Percentiles rank a stretch among this genome's conserved stretches.
Evolutionary conservation across 2,329 filamentous ascomycete species (phyloP).

Genomic region (Fusarium ramigenum): DNA sequence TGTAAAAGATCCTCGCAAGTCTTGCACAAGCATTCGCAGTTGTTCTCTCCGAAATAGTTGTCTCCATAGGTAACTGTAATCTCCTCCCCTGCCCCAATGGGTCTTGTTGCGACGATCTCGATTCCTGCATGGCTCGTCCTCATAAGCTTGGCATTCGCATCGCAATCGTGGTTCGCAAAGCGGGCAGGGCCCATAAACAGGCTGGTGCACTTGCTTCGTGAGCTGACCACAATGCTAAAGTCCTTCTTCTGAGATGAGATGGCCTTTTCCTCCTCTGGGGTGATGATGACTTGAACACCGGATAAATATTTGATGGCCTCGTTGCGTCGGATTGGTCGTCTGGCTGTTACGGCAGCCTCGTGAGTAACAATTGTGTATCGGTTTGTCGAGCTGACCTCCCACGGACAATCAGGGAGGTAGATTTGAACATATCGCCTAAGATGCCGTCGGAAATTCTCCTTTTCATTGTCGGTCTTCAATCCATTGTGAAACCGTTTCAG

Average conservation of each 20-base stretch:
- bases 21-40: slow-evolving; percentile 91
- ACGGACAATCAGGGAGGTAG: slow-evolving; percentile 92
- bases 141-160: slow-evolving; percentile 87
- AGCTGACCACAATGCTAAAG: slow-evolving; percentile 96
- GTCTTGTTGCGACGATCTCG: slow-evolving; percentile 83
- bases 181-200: slow-evolving; percentile 94
- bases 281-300: slow-evolving; percentile 92
- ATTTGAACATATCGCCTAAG: slow-evolving; percentile 91
- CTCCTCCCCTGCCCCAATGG: slow-evolving; percentile 89
- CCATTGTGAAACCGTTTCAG: slow-evolving; percentile 74
- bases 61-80: slow-evolving; percentile 97
- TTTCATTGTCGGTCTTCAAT: slow-evolving; percentile 79
- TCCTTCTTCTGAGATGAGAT: slow-evolving; percentile 86
- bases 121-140: slow-evolving; percentile 88
- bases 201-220: slow-evolving; percentile 87
- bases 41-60: slow-evolving; percentile 94
- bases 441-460: slow-evolving; percentile 86
- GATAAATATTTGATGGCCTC: slow-evolving; percentile 90
- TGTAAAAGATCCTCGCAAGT: slow-evolving; percentile 79
- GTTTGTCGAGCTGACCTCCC: slow-evolving; percentile 91
- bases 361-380: slow-evolving; percentile 92
- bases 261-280: slow-evolving; percentile 86
- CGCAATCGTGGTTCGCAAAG: slow-evolving; percentile 97
- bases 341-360: slow-evolving; percentile 87
- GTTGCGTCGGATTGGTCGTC: slow-evolving; percentile 80